phyloP scores from a whole-genome alignment of 441 rosid genomes.

The Metrosideros polymorpha region DNA sequence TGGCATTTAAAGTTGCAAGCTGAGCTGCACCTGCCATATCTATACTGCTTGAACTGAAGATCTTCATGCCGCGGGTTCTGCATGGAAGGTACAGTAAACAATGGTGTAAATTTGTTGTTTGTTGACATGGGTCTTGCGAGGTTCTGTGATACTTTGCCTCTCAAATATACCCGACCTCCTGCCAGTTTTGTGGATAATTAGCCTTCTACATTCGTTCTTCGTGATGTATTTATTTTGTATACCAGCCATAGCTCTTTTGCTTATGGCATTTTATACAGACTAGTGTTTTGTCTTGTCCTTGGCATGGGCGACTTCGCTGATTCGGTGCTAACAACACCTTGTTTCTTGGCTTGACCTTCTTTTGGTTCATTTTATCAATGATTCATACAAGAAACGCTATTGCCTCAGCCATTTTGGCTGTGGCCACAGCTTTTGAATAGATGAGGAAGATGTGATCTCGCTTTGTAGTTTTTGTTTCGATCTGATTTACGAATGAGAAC shows the following conservation, averaged over 20 bases:
- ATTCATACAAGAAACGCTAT: not conserved
- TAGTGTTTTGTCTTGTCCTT: not conserved
- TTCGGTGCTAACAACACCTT: not conserved
- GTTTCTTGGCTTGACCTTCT: not conserved
- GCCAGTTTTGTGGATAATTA: not conserved
- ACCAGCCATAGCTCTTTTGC: not conserved
- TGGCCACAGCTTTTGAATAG: not conserved
- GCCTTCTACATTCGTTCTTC: not conserved
- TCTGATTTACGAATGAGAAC: not conserved
- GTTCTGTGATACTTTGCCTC: not conserved
- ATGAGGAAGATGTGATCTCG: not conserved
- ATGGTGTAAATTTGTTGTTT: not conserved
- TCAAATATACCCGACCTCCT: not conserved
- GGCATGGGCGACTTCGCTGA: not conserved
- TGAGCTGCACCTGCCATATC: not conserved
- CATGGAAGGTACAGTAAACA: not conserved
- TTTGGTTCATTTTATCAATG: not conserved
- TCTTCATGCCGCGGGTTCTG: not conserved
- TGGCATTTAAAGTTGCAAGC: not conserved
- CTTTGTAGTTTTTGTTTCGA: not conserved
- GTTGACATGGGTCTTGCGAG: not conserved
- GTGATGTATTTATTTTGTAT: not conserved
- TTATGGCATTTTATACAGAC: not conserved
- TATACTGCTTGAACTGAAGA: not conserved
- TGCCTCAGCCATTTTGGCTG: not conserved